phyloP scores from a whole-genome alignment of 2,329 filamentous ascomycete species.

The Mollisia scopiformis region DNA sequence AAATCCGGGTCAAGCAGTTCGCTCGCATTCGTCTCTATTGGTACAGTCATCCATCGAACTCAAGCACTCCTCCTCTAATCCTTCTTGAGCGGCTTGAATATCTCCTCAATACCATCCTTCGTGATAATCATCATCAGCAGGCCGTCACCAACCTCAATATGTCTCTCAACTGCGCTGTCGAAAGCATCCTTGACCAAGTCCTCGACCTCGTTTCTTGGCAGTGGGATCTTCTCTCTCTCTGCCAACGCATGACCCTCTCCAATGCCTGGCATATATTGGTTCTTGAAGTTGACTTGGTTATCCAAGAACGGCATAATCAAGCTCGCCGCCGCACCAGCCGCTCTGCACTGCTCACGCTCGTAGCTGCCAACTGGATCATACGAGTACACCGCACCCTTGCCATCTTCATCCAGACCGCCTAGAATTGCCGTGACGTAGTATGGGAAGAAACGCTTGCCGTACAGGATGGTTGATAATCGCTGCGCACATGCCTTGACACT shows the following conservation, averaged over 20 bases:
- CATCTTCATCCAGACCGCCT: constrained; percentile 91
- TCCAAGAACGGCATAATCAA: constrained; percentile 99
- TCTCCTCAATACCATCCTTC: constrained; percentile 84
- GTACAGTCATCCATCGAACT: constrained; percentile 17
- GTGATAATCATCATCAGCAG: constrained; percentile 96
- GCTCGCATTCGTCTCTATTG: constrained; percentile 17
- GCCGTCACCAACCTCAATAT: constrained; percentile 97
- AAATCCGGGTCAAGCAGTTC: neutral
- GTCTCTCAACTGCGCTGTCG: constrained; percentile 95
- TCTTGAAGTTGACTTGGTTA: constrained; percentile 99
- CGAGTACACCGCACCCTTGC: constrained; percentile 90
- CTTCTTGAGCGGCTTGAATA: constrained; percentile 82
- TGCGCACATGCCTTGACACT: constrained; percentile 92
- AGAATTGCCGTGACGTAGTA: constrained; percentile 97
- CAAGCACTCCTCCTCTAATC: constrained; percentile 57
- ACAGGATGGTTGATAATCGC: constrained; percentile 91
- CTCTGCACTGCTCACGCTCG: constrained; percentile 94
- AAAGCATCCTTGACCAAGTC: constrained; percentile 95
- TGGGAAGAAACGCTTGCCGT: constrained; percentile 97
- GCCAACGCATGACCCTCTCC: constrained; percentile 81
- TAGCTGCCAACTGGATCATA: constrained; percentile 99
- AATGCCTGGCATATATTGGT: constrained; percentile 90
- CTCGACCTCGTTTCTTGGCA: constrained; percentile 76
- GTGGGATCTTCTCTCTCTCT: constrained; percentile 69
- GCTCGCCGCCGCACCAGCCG: constrained; percentile 87